These are phyloP conservation scores for Backusella luteola DNA, from an alignment of 192 early-diverging fungal genomes.

Conservation along the genomic window DNA sequence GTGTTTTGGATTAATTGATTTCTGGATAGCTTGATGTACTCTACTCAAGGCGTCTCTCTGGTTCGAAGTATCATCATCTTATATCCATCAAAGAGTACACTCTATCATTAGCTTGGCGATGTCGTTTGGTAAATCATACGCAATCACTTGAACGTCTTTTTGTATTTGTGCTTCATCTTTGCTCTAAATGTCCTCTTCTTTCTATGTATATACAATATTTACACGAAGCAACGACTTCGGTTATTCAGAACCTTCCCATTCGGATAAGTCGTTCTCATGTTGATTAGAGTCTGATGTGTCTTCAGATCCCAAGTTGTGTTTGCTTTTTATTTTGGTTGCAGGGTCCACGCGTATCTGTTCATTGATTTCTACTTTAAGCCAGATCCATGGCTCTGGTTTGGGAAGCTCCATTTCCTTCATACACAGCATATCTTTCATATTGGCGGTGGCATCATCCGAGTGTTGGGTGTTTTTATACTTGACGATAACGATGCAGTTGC, in stretches of 20 bases:
- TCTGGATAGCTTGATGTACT: too few relatives aligned
- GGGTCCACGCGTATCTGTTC: constrained; percentile 65
- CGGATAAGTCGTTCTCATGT: too few relatives aligned
- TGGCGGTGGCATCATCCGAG: constrained; percentile 43
- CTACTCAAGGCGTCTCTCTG: too few relatives aligned
- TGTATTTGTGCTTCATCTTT: too few relatives aligned
- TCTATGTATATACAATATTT: background rate
- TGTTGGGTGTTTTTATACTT: constrained; percentile 47
- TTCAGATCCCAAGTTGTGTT: constrained; percentile 28
- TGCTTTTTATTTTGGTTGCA: constrained; percentile 18
- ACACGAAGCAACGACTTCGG: too few relatives aligned
- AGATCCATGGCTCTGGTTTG: constrained; percentile 50
- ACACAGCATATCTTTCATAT: constrained; percentile 70
- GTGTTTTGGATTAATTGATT: constrained; percentile 3
- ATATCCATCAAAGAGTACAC: constrained; percentile 61
- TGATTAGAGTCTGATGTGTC: too few relatives aligned
- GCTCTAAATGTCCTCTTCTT: too few relatives aligned
- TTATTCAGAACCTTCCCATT: too few relatives aligned
- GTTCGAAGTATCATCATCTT: constrained; percentile 27
- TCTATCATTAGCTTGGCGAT: constrained; percentile 53
- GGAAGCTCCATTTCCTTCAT: constrained; percentile 69
- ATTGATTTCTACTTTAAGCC: constrained; percentile 60
- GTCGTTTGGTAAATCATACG: constrained; percentile 9
- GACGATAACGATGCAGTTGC: constrained; percentile 79
- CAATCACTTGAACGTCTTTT: constrained; percentile 5